Conservation (phyloP, 2,329 filamentous ascomycete genomes). For the Cytospora mali region DNA sequence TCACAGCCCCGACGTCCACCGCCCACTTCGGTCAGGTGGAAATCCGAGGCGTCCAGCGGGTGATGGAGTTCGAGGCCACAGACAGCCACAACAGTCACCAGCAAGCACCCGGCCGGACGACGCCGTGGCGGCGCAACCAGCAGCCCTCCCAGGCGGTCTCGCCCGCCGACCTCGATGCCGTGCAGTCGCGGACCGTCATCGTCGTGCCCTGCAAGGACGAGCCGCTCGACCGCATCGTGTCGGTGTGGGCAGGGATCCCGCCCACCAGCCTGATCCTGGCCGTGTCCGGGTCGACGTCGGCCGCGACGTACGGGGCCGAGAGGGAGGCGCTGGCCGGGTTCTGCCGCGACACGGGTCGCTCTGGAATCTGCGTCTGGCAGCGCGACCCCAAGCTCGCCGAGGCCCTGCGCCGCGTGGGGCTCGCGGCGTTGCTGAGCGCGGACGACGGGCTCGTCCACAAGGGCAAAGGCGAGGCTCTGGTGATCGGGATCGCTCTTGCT, state of each 20-base stretch:
- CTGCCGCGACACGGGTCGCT: conserved; percentile 29
- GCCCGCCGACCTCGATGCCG: conserved; percentile 8
- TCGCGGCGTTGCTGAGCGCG: conserved; percentile 31
- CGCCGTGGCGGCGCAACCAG: not conserved
- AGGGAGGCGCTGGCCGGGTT: conserved; percentile 31
- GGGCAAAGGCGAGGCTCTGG: conserved; percentile 40
- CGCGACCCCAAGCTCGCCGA: conserved; percentile 33
- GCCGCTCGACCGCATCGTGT: conserved; percentile 31
- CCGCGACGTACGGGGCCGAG: conserved; percentile 32
- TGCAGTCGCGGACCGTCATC: conserved; percentile 33
- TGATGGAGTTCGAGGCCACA: conserved; percentile 26
- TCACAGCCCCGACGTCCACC: conserved; percentile 10
- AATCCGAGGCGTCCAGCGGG: conserved; percentile 24
- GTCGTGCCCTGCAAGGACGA: conserved; percentile 40
- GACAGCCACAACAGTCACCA: not conserved
- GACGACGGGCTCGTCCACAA: conserved; percentile 31
- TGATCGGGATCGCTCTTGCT: conserved; percentile 37
- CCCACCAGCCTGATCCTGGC: conserved; percentile 36
- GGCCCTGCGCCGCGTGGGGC: conserved; percentile 32
- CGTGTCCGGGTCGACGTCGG: conserved; percentile 35
- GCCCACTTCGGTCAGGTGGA: conserved; percentile 19
- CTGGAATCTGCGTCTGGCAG: conserved; percentile 36
- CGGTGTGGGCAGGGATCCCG: conserved; percentile 37
- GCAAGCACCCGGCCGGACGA: not conserved
- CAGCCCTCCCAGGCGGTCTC: conserved; percentile 19